Evolutionary conservation across 2,329 filamentous ascomycete genomes (phyloP), one percentile per base, ranked within the genome.

Genomic region (Paecilomyces sp.): DNA sequence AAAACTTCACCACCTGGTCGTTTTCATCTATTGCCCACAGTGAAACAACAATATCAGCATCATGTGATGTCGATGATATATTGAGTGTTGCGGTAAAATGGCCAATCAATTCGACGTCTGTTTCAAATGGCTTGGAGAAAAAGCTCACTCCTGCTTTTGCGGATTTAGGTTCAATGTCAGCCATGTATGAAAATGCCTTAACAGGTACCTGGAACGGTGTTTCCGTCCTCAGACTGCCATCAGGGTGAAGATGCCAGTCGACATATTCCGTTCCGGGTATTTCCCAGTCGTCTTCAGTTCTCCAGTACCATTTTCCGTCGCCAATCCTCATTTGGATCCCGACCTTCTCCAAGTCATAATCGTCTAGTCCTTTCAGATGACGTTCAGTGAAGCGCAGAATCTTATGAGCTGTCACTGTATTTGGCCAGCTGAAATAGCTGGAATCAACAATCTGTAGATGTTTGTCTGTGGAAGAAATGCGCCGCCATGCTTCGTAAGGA

Each of bases 181-280:
- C 24, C 57, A 64, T 50, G 57, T 57, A 30, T 41, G 36, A 6
- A 54, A 58, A 13, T 63, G 41, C 36, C 58, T 57, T 9, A 53
- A 58, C 30, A 51, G 58, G 24, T 59, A 56, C 3, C 58, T 62
- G 2, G 5, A 55, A 28, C 13, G 34, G 34, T 36, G 34, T 36
- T 36, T 36, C 34, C 7, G 9, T 9, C 34, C 34, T 36, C 34
- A 36, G 34, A 36, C 34, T 36, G 34, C 54, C 54, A 36, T n/a
- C 54, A 18, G 54, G 15, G 22, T 18, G 11, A n/a, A 56, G 54
- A 24, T 56, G 54, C 54, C 54, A 56, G 33, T 56, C 41, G 24
- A 36, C 25, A 24, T 56, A 56, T 22, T 12, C 9, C 18, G 25
- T 56, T 36, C 54, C 54, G 18, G 54, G 54, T 18, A 56, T 30